Evolutionary conservation across 139 green algal species (phyloP), one percentile per base, ranked within the genome.

Genomic region (Chlamydomonas sp.): DNA sequence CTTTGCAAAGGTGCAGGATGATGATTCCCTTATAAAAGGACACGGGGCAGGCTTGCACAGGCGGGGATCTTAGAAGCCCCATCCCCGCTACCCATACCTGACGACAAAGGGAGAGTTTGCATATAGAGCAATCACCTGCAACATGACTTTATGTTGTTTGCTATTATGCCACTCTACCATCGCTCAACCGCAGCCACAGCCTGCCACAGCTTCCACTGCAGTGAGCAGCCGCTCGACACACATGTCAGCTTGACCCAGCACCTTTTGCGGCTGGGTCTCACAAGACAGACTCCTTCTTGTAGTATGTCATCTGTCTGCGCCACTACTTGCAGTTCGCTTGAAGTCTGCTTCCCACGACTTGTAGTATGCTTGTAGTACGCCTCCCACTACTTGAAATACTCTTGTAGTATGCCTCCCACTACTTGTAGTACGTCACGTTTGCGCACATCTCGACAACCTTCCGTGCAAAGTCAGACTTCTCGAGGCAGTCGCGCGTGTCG

Each of bases 391-490:
- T 22, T 57, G 22, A 16, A 22, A 57, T 22, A 16, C 22, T 16
- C 47, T 57, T 57, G 47, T 16, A 57, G 47, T 57, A 22, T 64
- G 54, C 54, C 34, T 59, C 5, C 16, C 50, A 34, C 43, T 62
- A 71, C 34, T 65, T 72, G 38, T 81, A 81, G 59, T 81, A 81
- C 1, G 70, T 81, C 29, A 77, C 70, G 24, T n/a, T 70, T 10
- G 71, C 6, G 67, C 71, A 77, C 1, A 16, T 50, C 3, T 62
- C 67, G 24, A 62, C 8, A 20, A 81, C 67, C 28, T 57, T 59
- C 0, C 48, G 43, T 2, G 57, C 76, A 22, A 81, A 67, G 62
- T 81, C 76, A 0, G 13, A 50, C 54, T 81, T 81, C 66, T 81
- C 75, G 31, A 70, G 50, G 8, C 54, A 63, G 5, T 65, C 75